Base-by-base conservation (phyloP, 192 early-diverging fungal genomes). In the Podochytrium sp. region DNA sequence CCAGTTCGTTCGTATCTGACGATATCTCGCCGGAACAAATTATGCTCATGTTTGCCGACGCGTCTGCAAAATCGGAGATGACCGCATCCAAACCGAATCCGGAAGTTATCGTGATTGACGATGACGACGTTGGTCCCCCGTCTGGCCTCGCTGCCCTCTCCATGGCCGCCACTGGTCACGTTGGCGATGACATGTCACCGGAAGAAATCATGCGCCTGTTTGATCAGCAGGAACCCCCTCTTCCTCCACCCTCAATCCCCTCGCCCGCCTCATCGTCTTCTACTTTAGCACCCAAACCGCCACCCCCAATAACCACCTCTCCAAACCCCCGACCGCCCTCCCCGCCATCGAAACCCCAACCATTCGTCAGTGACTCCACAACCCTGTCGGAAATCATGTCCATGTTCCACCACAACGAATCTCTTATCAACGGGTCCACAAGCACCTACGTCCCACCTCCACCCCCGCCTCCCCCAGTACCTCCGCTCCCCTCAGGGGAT, bases 331-430 rank as follows among this genome's bases (percentile, higher is more conserved):
- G 43, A 7, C 20, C 10, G 43, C 43, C n/a, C n/a, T n/a, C n/a
- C n/a, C 7, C 20, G 20, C 43, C 20, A 7, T 47, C 43, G 10
- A 47, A 47, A 47, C 7, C 43, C 43, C 10, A 23, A 7, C 20
- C 12, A 27, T 55, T 55, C 30, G 52, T 55, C 23, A 27, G 23
- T 7, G 52, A 55, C 23, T 5, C 20, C 7, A 55, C 52, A 20
- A 25, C 39, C 16, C 47, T 37, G 4, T 12, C 52, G 7, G 61
- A 51, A 16, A 50, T 65, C 7, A 66, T 74, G 73, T 7, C n/a
- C 6, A 35, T 65, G 37, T 64, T 74, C 62, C 65, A 73, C 4
- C 23, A 62, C 35, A 6, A 65, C 14, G 71, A 69, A 23, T 27
- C 59, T n/a, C n/a, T n/a, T n/a, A n/a, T n/a, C n/a, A n/a, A n/a